Conservation (phyloP, 495 filamentous ascomycete genomes). For the Saxophila tyrrhenica region DNA sequence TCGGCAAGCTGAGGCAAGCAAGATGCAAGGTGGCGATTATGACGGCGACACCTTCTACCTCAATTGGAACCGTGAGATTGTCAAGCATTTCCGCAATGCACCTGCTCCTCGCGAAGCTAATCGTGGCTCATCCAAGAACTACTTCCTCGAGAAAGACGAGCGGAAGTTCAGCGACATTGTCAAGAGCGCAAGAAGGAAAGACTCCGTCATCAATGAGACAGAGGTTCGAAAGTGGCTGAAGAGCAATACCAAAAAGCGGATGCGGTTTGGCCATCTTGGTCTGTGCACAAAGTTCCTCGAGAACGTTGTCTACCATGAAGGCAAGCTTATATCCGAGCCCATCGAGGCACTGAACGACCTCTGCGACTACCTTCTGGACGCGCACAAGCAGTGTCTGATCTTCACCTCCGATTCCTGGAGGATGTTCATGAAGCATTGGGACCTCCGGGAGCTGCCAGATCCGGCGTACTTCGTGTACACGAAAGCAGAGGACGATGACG, state of each 20-base stretch:
- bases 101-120: slow-evolving; percentile 33
- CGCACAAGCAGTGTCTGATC: slow-evolving; percentile 57
- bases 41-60: slow-evolving; percentile 77
- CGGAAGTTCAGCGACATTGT: slow-evolving; percentile 32
- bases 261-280: slow-evolving; percentile 55
- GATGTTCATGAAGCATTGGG: slow-evolving; percentile 32
- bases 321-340: background rate
- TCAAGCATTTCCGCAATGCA: slow-evolving; percentile 63
- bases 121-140: slow-evolving; percentile 38
- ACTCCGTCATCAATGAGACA: background rate
- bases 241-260: slow-evolving; percentile 51
- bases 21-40: slow-evolving; percentile 88
- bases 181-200: background rate
- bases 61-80: slow-evolving; percentile 75
- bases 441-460: slow-evolving; percentile 18
- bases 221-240: slow-evolving; percentile 35
- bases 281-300: slow-evolving; percentile 42
- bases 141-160: slow-evolving; percentile 49
- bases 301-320: background rate
- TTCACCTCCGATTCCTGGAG: slow-evolving; percentile 36
- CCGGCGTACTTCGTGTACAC: slow-evolving; percentile 29
- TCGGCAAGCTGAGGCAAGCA: slow-evolving; percentile 56
- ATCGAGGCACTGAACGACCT: slow-evolving; percentile 54
- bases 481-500: slow-evolving; percentile 18
- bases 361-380: slow-evolving; percentile 70